Base-by-base conservation (phyloP, 441 rosid species). In the Melianthus villosus region DNA sequence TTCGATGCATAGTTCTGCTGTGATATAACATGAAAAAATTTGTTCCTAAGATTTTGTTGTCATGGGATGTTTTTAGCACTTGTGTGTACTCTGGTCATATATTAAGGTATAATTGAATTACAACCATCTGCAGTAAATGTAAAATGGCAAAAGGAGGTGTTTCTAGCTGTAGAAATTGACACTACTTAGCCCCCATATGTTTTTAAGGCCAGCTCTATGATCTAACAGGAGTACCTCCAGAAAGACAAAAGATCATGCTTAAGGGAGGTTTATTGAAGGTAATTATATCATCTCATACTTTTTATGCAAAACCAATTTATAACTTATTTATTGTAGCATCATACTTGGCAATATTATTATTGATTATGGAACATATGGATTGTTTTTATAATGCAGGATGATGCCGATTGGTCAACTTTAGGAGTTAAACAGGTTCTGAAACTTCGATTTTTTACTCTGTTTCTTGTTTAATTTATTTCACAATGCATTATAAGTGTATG, bases 241-340 rank as follows among this genome's bases (percentile, higher is more conserved):
- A 85, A 51, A 67, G 98, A 59, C 99, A 91, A 69, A 91, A 91
- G 73, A 85, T 91, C 22, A 77, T 91, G 96, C 84, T 91, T 43
- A 85, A 79, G 73, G 99, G 99, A 50, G 96, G 93, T 42, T 61
- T 91, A 28, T 54, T 91, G 41, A 85, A 82, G 96, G 98, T 91
- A 60, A 12, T 34, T 25, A 6, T 4, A 11, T 42, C 7, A 18
- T 16, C 33, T 49, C 34, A 16, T 18, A 17, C 40, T 9, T 16
- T 23, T 14, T 34, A 30, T 11, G 19, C 9, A 9, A 26, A n/a
- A n/a, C n/a, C n/a, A n/a, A 12, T 31, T 16, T 12, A 12, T 10
- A 17, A 12, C 5, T 31, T 12, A 4, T 12, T 9, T 13, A 35
- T 9, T 7, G 22, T 9, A 12, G 20, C 8, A 33, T 37, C 6